phyloP scores from a whole-genome alignment of 2,329 filamentous ascomycete genomes.

The Fusarium anthophilum region DNA sequence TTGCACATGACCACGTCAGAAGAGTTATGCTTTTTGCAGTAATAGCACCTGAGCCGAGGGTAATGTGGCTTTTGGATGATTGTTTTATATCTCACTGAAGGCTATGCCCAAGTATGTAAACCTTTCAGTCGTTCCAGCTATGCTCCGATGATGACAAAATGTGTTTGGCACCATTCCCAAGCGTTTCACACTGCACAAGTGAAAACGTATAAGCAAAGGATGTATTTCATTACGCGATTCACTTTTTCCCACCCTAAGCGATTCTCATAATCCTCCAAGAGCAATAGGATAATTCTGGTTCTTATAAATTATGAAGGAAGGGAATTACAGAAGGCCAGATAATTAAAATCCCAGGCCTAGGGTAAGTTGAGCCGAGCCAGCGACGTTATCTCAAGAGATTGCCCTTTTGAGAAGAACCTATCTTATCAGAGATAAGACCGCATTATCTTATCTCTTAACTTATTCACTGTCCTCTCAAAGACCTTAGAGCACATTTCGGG shows the following conservation, averaged over 20 bases:
- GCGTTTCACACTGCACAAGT: fast-evolving
- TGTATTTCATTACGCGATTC: neutral
- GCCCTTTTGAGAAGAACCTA: neutral
- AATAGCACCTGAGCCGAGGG: neutral
- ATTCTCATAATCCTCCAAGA: fast-evolving
- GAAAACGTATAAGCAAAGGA: neutral
- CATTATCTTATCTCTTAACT: neutral
- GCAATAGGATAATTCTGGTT: neutral
- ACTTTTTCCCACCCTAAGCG: fast-evolving
- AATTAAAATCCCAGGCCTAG: neutral
- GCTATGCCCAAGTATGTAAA: neutral
- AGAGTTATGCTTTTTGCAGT: neutral
- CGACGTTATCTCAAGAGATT: too few relatives aligned
- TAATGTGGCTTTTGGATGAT: neutral
- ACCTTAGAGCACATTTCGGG: neutral
- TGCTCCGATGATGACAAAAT: neutral
- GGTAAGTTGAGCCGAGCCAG: neutral
- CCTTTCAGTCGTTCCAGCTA: neutral
- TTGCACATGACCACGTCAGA: neutral
- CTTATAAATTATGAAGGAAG: too few relatives aligned
- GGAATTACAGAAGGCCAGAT: neutral
- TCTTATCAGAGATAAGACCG: neutral
- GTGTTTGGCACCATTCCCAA: fast-evolving
- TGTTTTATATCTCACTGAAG: too few relatives aligned
- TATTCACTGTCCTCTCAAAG: neutral